Conservation (phyloP, 306 rosid genomes). For the Trifolium subterraneum region DNA sequence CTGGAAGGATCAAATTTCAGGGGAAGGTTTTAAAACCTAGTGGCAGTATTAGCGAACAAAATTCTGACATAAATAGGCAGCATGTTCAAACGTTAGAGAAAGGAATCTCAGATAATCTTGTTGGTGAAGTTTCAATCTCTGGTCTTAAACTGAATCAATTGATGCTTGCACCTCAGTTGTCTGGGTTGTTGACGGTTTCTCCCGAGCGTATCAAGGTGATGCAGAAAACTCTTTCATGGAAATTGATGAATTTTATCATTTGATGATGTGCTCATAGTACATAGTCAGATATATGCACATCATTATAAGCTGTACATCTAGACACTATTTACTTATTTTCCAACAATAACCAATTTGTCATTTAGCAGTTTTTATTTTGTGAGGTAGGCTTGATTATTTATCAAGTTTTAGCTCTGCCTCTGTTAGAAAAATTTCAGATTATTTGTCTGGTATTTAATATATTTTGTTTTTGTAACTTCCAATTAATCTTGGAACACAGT, state of each 20-base stretch:
- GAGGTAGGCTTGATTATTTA: conserved; percentile 6
- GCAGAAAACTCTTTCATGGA: conserved; percentile 24
- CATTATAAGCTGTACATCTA: not conserved
- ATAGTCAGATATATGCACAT: not conserved
- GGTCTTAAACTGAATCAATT: conserved; percentile 93
- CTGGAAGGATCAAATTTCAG: conserved; percentile 83
- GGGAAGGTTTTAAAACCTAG: conserved; percentile 73
- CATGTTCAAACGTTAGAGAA: conserved; percentile 47
- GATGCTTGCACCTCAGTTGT: conserved; percentile 88
- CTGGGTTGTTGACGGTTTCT: conserved; percentile 75
- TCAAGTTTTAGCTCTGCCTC: conserved; percentile 11
- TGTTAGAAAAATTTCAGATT: conserved; percentile 20
- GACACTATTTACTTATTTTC: conserved; percentile 3
- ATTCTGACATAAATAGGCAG: conserved; percentile 53
- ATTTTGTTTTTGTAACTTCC: conserved; percentile 30
- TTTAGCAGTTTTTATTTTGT: conserved; percentile 1
- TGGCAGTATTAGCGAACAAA: conserved; percentile 48
- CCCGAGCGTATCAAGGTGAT: conserved; percentile 75
- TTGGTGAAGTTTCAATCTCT: conserved; percentile 76
- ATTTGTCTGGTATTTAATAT: conserved; percentile 18
- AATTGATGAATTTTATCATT: conserved; percentile 5
- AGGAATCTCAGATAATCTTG: conserved; percentile 62
- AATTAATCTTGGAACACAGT: conserved; percentile 55
- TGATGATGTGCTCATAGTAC: not conserved
- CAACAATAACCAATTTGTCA: not conserved